Conservation (phyloP, 1,284 basidiomycete genomes). For the Malassezia slooffiae region DNA sequence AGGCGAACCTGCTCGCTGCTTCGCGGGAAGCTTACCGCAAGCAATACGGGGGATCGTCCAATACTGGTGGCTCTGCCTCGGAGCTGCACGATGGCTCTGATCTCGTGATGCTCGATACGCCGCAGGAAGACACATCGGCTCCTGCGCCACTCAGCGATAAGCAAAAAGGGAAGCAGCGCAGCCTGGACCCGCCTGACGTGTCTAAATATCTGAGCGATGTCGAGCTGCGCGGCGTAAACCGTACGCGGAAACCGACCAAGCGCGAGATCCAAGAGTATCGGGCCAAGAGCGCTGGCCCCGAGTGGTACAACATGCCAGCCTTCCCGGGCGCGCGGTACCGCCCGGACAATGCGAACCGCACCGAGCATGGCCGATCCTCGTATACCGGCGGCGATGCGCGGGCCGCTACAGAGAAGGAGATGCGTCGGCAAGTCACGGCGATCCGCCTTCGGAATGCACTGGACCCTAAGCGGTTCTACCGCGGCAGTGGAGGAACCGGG, state of each 20-base stretch:
- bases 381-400: conserved; percentile 30
- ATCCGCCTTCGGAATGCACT: conserved; percentile 79
- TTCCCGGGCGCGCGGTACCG: conserved; percentile 48
- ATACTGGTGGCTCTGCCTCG: no score
- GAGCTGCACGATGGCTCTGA: conserved; percentile 7
- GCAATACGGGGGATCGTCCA: no score
- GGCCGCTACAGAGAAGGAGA: conserved; percentile 49
- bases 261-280: conserved; percentile 9
- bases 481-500: conserved; percentile 55
- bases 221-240: not conserved
- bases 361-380: conserved; percentile 20
- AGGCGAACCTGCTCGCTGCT: conserved; percentile 6
- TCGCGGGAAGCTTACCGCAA: conserved; percentile 10
- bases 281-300: conserved; percentile 56
- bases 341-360: conserved; percentile 17
- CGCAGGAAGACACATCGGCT: not conserved
- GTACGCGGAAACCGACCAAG: conserved; percentile 5
- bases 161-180: not conserved
- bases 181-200: not conserved
- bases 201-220: not conserved
- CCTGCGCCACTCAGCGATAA: not conserved
- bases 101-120: conserved; percentile 5
- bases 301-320: conserved; percentile 85
- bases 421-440: conserved; percentile 85
- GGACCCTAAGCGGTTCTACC: conserved; percentile 94